Evolutionary conservation across 2,329 filamentous ascomycete species (phyloP).

Genomic region (Fusarium falciforme): DNA sequence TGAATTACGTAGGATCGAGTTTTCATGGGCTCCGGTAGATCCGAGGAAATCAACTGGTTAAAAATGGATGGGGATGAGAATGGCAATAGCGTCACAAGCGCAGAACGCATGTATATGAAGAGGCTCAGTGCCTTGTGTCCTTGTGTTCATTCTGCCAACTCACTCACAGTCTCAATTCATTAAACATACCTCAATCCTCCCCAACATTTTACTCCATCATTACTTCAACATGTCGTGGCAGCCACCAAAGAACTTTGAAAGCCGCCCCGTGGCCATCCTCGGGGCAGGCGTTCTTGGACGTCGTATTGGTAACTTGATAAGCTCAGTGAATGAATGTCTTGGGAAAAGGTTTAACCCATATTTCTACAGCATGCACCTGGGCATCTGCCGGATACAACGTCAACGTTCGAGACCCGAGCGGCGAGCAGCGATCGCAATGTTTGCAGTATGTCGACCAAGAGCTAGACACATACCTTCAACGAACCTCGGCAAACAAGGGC

Average conservation of each 20-base stretch:
- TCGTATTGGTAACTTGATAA: background rate
- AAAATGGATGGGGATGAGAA: background rate
- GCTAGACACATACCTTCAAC: background rate
- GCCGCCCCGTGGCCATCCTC: background rate
- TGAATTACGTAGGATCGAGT: background rate
- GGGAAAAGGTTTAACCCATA: background rate
- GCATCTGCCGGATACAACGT: background rate
- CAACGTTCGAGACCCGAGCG: background rate
- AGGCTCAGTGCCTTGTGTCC: background rate
- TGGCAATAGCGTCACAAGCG: background rate
- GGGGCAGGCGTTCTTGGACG: background rate
- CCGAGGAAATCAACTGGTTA: background rate
- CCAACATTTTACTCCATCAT: background rate
- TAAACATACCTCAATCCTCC: background rate
- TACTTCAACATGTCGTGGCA: background rate
- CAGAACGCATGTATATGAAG: background rate
- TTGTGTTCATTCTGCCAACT: background rate
- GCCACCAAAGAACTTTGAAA: background rate
- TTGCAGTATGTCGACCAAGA: background rate
- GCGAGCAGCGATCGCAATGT: background rate
- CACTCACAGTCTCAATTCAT: background rate
- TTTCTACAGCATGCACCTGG: background rate
- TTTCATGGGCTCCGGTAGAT: background rate
- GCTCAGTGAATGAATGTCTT: background rate
- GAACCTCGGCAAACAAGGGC: background rate